These are phyloP conservation scores for Cutaneotrichosporon daszewskae DNA, from an alignment of 1,284 basidiomycete genomes.

Conservation along the genomic window DNA sequence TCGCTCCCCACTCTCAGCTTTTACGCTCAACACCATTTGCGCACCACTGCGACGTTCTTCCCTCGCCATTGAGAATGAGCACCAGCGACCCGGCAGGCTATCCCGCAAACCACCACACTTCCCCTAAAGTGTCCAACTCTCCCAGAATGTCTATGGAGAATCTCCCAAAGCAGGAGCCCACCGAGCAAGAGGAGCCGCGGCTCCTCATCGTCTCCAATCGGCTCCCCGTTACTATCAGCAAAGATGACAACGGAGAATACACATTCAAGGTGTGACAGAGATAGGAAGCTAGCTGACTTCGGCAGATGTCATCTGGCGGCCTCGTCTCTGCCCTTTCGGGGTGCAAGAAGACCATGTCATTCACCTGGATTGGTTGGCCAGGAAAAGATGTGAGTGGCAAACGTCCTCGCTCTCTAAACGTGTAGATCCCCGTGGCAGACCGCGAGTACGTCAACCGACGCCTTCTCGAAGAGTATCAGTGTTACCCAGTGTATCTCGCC, in stretches of 20 bases:
- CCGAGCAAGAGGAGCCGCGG: conserved; percentile 52
- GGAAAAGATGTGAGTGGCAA: conserved; percentile 43
- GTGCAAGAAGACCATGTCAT: conserved; percentile 92
- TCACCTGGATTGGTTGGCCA: conserved; percentile 90
- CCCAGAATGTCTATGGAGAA: conserved; percentile 4
- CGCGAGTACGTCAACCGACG: conserved; percentile 77
- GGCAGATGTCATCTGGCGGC: conserved; percentile 81
- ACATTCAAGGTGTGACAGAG: conserved; percentile 65
- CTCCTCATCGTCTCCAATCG: conserved; percentile 96
- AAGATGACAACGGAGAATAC: conserved; percentile 80
- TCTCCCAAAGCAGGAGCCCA: conserved; percentile 8
- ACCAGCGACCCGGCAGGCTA: conserved; percentile 8
- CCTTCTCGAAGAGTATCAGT: conserved; percentile 89
- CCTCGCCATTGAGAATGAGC: conserved; percentile 4
- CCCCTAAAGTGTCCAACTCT: conserved; percentile 7
- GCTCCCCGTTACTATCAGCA: conserved; percentile 84
- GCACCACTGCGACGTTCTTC: background rate
- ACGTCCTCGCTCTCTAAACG: background rate
- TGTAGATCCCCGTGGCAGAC: conserved; percentile 81
- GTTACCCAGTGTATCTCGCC: conserved; percentile 94
- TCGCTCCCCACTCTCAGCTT: background rate
- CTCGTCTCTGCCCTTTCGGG: conserved; percentile 90
- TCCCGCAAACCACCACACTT: conserved; percentile 17
- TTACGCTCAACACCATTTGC: background rate
- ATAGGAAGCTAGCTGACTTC: background rate